A percentile compares a stretch with the other conserved stretches of the same genome.
phyloP scores from a whole-genome alignment of 2,329 filamentous ascomycete genomes.

The Paecilomyces formosus region DNA sequence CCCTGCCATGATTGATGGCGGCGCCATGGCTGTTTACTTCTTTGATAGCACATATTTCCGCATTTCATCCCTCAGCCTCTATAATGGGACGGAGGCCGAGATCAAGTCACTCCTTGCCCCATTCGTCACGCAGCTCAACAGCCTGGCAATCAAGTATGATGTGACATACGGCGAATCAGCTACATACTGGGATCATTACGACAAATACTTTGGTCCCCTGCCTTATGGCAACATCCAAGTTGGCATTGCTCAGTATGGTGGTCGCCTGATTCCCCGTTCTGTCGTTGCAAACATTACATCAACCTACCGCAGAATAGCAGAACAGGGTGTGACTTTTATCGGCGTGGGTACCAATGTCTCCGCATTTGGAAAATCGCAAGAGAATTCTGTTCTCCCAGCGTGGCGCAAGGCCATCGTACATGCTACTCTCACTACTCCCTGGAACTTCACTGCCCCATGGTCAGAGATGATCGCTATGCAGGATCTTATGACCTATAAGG shows the following conservation, averaged over 20 bases:
- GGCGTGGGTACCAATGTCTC: conserved; percentile 34
- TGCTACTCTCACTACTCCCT: conserved; percentile 28
- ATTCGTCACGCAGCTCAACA: conserved; percentile 34
- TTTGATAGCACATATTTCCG: conserved; percentile 45
- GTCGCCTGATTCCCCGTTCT: conserved; percentile 28
- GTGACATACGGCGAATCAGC: conserved; percentile 19
- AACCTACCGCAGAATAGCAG: conserved; percentile 26
- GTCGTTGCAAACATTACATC: conserved; percentile 21
- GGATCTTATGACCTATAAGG: conserved; percentile 31
- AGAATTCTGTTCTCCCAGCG: conserved; percentile 34
- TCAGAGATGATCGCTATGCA: conserved; percentile 28
- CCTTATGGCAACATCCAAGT: conserved; percentile 4
- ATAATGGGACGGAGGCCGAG: conserved; percentile 37
- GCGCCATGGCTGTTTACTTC: conserved; percentile 44
- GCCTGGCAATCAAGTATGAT: conserved; percentile 24
- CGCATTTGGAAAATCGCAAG: conserved; percentile 21
- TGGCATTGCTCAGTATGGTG: conserved; percentile 18
- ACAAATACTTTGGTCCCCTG: not conserved
- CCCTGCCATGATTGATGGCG: conserved; percentile 44
- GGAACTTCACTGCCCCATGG: conserved; percentile 32
- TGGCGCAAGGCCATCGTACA: conserved; percentile 30
- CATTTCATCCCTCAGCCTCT: conserved; percentile 42
- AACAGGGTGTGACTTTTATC: conserved; percentile 26
- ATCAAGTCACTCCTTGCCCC: conserved; percentile 41
- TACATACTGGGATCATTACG: conserved; percentile 23